Evolutionary conservation across 164 flowering plant genomes (phyloP).

Genomic region (Akebia trifoliata): DNA sequence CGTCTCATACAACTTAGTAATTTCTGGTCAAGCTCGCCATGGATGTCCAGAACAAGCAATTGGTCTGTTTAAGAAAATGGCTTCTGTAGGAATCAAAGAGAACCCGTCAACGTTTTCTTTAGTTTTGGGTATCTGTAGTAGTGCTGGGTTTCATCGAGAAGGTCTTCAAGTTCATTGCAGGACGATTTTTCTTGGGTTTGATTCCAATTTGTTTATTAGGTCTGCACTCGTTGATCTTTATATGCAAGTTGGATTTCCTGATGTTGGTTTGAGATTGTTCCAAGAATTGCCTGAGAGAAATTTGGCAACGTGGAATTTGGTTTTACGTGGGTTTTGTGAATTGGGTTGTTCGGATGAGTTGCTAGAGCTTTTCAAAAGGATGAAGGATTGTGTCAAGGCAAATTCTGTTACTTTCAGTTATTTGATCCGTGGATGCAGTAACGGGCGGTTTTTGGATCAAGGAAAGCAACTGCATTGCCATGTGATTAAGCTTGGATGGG

Average conservation of each 20-base stretch:
- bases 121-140: slow-evolving; percentile 42
- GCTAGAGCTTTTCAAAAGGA: slow-evolving; percentile 24
- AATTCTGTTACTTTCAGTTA: slow-evolving; percentile 58
- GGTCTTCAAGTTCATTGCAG: slow-evolving; percentile 62
- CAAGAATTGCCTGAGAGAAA: slow-evolving; percentile 45
- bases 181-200: slow-evolving; percentile 44
- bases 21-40: slow-evolving; percentile 40
- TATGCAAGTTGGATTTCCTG: slow-evolving; percentile 31
- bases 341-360: slow-evolving; percentile 31
- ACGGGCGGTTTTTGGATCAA: slow-evolving; percentile 29
- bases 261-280: slow-evolving; percentile 40
- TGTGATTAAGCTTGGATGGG: slow-evolving; percentile 50
- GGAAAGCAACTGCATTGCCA: slow-evolving; percentile 60
- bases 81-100: slow-evolving; percentile 41
- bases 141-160: slow-evolving; percentile 32
- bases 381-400: slow-evolving; percentile 44
- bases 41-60: slow-evolving; percentile 36
- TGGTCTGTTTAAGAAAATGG: slow-evolving; percentile 43
- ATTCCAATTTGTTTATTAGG: slow-evolving; percentile 44
- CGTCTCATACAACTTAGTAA: slow-evolving; percentile 54
- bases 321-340: slow-evolving; percentile 51
- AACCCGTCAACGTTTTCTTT: slow-evolving; percentile 52
- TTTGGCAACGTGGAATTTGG: slow-evolving; percentile 55
- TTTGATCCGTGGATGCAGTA: slow-evolving; percentile 49
- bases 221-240: slow-evolving; percentile 56